Conservation (phyloP, 108 stramenopile genomes). For the Asterionellopsis glacialis region DNA sequence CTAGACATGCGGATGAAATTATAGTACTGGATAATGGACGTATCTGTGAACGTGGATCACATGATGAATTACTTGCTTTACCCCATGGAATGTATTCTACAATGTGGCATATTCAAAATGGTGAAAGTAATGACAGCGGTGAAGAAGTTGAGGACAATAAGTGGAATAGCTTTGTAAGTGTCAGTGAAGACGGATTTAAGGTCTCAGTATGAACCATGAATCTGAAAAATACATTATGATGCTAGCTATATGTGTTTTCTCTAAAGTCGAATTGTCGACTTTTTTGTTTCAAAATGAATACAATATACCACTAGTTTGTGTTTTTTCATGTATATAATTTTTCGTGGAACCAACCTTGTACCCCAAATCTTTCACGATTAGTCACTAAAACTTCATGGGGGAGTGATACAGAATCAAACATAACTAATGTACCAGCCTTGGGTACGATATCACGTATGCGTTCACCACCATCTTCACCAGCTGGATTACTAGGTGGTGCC, state of each 20-base stretch:
- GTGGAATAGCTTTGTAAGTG: too few species aligned
- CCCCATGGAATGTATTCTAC: not conserved
- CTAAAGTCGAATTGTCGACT: too few species aligned
- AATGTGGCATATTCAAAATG: too few species aligned
- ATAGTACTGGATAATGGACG: constrained; percentile 33
- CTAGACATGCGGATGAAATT: constrained; percentile 28
- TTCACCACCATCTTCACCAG: not conserved
- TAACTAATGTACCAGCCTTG: constrained; percentile 10
- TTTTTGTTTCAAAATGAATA: too few species aligned
- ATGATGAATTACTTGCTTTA: constrained; percentile 42
- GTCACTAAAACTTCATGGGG: constrained; percentile 17
- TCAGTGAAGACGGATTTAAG: too few species aligned
- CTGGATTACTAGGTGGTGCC: not conserved
- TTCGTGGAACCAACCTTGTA: constrained; percentile 10
- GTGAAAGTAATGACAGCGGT: too few species aligned
- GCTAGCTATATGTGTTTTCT: too few species aligned
- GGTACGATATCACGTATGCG: constrained; percentile 5
- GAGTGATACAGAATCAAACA: constrained; percentile 16
- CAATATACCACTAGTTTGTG: too few species aligned
- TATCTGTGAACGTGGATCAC: constrained; percentile 55
- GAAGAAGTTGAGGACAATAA: too few species aligned
- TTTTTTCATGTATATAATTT: not conserved
- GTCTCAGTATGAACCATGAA: too few species aligned
- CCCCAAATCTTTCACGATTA: not conserved
- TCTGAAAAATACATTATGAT: too few species aligned